These are phyloP conservation scores for Ogataea degrootiae DNA, from an alignment of 805 yeast genomes.

Conservation along the genomic window DNA sequence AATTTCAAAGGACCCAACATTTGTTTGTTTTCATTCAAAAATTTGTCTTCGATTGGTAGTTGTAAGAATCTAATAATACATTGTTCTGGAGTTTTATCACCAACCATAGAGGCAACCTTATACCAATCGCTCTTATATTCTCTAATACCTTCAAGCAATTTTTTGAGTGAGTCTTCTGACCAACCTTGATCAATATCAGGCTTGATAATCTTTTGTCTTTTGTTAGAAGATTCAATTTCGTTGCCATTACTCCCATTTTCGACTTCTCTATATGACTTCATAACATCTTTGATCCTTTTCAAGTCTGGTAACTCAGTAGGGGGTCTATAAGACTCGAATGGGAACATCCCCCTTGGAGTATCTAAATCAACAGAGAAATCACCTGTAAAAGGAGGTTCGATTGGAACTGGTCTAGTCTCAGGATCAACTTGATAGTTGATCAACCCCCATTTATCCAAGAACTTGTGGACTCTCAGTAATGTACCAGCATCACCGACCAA, in stretches of 20 bases:
- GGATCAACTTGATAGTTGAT: constrained; percentile 90
- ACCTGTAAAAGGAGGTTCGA: constrained; percentile 72
- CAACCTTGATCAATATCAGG: constrained; percentile 47
- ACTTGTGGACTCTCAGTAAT: constrained; percentile 76
- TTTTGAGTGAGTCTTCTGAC: constrained; percentile 60
- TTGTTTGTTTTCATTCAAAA: constrained; percentile 41
- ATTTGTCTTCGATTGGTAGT: constrained; percentile 77
- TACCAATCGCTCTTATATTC: constrained; percentile 74
- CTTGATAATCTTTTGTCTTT: constrained; percentile 23
- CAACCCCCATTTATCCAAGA: constrained; percentile 87
- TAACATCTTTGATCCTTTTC: constrained; percentile 20
- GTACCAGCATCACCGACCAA: constrained; percentile 91
- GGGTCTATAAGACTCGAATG: constrained; percentile 78
- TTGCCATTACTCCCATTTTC: constrained; percentile 4
- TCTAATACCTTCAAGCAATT: constrained; percentile 58
- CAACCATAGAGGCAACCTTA: constrained; percentile 61
- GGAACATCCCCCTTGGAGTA: constrained; percentile 89
- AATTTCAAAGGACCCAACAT: constrained; percentile 72
- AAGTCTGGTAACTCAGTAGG: constrained; percentile 44
- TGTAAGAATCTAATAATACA: constrained; percentile 76
- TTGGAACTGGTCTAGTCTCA: constrained; percentile 60
- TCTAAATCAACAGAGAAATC: constrained; percentile 75
- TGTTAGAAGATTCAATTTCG: constrained; percentile 14
- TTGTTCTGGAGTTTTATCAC: constrained; percentile 67
- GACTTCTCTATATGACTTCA: constrained; percentile 4